A percentile compares a stretch with the other conserved stretches of the same genome.
phyloP scores from a whole-genome alignment of 208 protist species.

The Trypanosoma caninum region DNA sequence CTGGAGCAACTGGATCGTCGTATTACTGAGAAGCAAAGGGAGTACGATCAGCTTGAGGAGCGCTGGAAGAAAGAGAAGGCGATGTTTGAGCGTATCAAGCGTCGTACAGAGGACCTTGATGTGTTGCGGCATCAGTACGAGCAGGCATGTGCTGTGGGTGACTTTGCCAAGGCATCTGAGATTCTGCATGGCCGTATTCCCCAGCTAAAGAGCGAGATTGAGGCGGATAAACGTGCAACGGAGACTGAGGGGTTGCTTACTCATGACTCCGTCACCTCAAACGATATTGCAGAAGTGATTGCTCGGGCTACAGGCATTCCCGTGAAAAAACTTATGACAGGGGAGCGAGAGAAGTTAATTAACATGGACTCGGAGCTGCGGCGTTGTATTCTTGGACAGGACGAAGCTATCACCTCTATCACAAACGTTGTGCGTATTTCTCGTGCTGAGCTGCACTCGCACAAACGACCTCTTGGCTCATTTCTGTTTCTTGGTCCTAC shows the following conservation, averaged over 20 bases:
- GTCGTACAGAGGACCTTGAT: conserved; percentile 89
- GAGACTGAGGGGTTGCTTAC: conserved; percentile 94
- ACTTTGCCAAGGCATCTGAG: conserved; percentile 79
- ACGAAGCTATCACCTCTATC: conserved; percentile 94
- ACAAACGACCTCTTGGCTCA: conserved; percentile 91
- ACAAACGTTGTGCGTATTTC: conserved; percentile 95
- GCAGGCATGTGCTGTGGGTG: conserved; percentile 68
- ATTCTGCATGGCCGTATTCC: conserved; percentile 77
- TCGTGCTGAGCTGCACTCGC: conserved; percentile 89
- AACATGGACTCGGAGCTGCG: conserved; percentile 86
- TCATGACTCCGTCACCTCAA: conserved; percentile 91
- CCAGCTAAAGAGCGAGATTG: conserved; percentile 82
- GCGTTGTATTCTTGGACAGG: conserved; percentile 95
- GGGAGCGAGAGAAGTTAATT: conserved; percentile 90
- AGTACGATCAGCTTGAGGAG: conserved; percentile 82
- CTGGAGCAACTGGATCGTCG: conserved; percentile 68
- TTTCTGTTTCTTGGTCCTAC: conserved; percentile 97
- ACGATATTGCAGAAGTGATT: conserved; percentile 96
- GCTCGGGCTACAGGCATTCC: conserved; percentile 98
- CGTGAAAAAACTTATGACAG: conserved; percentile 84
- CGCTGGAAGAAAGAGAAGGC: conserved; percentile 86
- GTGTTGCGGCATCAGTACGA: conserved; percentile 79
- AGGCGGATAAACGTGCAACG: conserved; percentile 78
- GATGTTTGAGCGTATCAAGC: conserved; percentile 87
- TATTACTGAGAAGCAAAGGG: conserved; percentile 67